phyloP scores from a whole-genome alignment of 495 filamentous ascomycete species.

The Aspergillus wentii region DNA sequence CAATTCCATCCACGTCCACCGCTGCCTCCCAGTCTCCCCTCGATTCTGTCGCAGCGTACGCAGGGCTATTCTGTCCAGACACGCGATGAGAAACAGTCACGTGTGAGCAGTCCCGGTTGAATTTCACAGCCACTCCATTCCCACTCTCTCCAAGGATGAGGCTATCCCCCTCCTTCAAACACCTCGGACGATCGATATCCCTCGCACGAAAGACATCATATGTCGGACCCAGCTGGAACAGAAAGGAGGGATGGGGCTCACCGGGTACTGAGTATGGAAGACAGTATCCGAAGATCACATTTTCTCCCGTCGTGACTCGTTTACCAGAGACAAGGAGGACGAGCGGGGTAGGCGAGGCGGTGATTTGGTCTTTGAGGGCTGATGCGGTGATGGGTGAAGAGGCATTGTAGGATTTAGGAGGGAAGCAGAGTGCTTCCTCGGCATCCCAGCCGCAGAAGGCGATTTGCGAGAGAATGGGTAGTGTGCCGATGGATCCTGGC shows the following conservation, averaged over 20 bases:
- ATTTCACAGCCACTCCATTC: neutral
- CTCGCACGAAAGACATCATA: constrained; percentile 1
- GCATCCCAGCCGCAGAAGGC: neutral
- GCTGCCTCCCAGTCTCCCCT: neutral
- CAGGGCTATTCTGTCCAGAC: neutral
- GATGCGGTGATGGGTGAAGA: neutral
- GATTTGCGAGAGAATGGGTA: neutral
- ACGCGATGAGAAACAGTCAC: neutral
- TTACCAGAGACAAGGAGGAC: neutral
- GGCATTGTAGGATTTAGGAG: neutral
- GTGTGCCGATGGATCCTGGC: no score
- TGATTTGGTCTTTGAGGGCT: neutral
- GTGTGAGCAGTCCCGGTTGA: neutral
- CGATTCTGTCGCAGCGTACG: neutral
- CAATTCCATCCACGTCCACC: neutral
- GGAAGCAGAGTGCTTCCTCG: neutral
- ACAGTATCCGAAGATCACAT: neutral
- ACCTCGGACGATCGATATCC: neutral
- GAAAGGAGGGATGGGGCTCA: constrained; percentile 1
- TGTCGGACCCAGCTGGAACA: neutral
- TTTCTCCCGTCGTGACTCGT: neutral
- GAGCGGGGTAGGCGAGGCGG: neutral
- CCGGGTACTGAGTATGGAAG: constrained; percentile 4
- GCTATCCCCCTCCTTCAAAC: neutral
- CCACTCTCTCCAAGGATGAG: constrained; percentile 5